Base-by-base conservation (phyloP, 2,329 filamentous ascomycete genomes). In the Raffaelea ambrosiae region DNA sequence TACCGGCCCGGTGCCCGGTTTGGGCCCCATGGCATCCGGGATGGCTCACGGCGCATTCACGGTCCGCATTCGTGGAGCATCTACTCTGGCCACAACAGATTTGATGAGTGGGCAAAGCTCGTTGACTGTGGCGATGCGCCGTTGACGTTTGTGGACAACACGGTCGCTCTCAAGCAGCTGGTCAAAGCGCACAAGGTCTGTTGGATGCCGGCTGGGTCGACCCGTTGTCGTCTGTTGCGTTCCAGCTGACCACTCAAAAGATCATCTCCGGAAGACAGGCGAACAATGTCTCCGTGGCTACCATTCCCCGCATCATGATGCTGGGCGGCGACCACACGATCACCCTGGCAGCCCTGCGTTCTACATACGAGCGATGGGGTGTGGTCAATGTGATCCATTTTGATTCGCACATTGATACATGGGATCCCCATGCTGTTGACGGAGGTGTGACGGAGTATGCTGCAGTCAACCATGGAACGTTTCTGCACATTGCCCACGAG, bases 91-190 rank as follows among this genome's bases (percentile, higher is more conserved):
- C 62, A 58, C 49, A 88, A 88, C 57, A 81, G 84, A 0, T 86
- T 86, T 61, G 68, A 71, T 22, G 83, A 78, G 14, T 88, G 84
- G 82, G 83, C 84, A 0, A 79, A 69, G 16, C 73, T 91, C 41
- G 73, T 88, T 33, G 86, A 91, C 66, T 90, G 86, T 58, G 86
- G 87, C 23, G 86, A 91, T 57, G 86, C 88, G 48, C 84, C 83
- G 2, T 70, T 89, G 50, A 87, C 83, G 0, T 86, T 83, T 13
- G 81, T 90, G 53, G 86, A 91, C 64, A 91, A 90, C 61, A 77
- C 70, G 0, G 67, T 89, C 0, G 86, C 87, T 0, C 67, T 90
- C 48, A 74, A 75, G 13, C 86, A 90, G 61, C 84, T 91, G 73
- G 83, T 78, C 49, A 80, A 84, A 59, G 84, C 83, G 39, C 39